Evolutionary conservation across 805 yeast species (phyloP).

Genomic region (Monosporozyma aerobia): DNA sequence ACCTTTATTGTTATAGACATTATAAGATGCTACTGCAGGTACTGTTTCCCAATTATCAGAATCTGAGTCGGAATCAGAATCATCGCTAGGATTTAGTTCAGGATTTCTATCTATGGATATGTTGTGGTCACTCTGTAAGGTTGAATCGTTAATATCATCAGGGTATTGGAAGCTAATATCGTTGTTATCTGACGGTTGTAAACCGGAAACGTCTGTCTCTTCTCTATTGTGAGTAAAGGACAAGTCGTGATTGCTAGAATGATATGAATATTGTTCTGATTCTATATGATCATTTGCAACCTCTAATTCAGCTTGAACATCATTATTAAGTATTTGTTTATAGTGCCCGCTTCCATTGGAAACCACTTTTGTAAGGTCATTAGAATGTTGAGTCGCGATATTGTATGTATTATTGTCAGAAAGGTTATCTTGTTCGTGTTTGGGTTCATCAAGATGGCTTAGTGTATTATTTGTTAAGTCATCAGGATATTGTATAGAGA

Average conservation of each 20-base stretch:
- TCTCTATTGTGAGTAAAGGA: neutral
- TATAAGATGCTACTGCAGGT: constrained; percentile 69
- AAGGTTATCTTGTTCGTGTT: neutral
- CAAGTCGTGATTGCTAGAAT: neutral
- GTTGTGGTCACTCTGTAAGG: neutral
- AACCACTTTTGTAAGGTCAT: neutral
- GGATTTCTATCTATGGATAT: neutral
- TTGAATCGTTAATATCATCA: neutral
- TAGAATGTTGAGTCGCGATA: neutral
- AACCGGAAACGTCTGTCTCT: neutral
- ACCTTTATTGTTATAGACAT: constrained; percentile 75
- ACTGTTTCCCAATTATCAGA: constrained; percentile 73
- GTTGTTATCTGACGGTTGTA: neutral
- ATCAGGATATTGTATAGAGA: neutral
- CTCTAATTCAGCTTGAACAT: neutral
- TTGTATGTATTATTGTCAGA: neutral
- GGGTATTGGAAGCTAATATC: neutral
- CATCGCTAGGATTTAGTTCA: neutral
- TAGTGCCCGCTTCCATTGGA: neutral
- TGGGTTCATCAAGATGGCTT: neutral
- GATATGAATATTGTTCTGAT: neutral
- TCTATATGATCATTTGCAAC: neutral
- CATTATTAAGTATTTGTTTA: neutral
- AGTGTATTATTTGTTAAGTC: neutral
- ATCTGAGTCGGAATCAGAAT: constrained; percentile 14